Evolutionary conservation across 164 flowering plant genomes (phyloP).

Genomic region (Piper longum): DNA sequence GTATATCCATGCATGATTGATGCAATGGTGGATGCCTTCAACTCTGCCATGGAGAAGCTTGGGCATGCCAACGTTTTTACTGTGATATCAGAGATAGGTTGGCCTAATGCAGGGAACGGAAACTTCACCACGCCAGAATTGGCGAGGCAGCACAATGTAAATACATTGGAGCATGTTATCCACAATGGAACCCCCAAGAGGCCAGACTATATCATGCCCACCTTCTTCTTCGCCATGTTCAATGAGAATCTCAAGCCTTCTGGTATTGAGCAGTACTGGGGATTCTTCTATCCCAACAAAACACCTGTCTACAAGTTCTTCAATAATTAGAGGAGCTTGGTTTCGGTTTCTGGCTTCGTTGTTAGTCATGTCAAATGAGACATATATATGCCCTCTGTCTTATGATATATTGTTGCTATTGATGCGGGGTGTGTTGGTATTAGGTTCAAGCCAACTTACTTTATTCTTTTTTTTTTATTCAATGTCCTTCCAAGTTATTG

Average conservation of each 20-base stretch:
- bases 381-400: no score
- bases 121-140: conserved; percentile 5
- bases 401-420: no score
- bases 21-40: conserved; percentile 22
- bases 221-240: conserved; percentile 16
- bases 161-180: conserved; percentile 6
- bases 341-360: no score
- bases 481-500: no score
- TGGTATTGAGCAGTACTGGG: conserved; percentile 13
- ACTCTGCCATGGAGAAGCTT: conserved; percentile 17
- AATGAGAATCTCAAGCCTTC: conserved; percentile 14
- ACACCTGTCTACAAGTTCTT: conserved; percentile 12
- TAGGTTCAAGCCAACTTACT: no score
- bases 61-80: conserved; percentile 1
- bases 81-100: conserved; percentile 19
- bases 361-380: no score
- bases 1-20: conserved; percentile 14
- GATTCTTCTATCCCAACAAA: conserved; percentile 13
- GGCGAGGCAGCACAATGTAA: conserved; percentile 12
- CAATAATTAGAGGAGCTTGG: neutral
- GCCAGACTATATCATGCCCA: conserved; percentile 5
- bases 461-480: no score
- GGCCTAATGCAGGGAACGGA: conserved; percentile 22
- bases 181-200: conserved; percentile 14
- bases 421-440: no score